Evolutionary conservation across 2,329 filamentous ascomycete genomes (phyloP).

Genomic region (Penicillium decumbens): DNA sequence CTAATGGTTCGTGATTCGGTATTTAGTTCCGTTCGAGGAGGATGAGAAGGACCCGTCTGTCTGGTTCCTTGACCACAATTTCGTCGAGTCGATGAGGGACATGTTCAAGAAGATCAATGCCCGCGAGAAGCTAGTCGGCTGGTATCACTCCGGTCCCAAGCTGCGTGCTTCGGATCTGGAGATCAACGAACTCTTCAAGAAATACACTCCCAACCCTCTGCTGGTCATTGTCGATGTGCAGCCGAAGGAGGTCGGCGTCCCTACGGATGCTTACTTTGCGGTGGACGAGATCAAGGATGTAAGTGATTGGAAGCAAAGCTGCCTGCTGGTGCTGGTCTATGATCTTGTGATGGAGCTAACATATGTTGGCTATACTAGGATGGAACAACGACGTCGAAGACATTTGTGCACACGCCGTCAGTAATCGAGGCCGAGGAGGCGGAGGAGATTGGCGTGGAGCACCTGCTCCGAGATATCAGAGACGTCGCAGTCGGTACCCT

Average conservation of each 20-base stretch:
- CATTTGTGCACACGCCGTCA: conserved; percentile 96
- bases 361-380: conserved; percentile 55
- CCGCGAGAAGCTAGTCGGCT: conserved; percentile 96
- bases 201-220: conserved; percentile 93
- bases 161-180: conserved; percentile 92
- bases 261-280: conserved; percentile 97
- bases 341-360: conserved; percentile 3
- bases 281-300: conserved; percentile 99
- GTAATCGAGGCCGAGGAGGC: conserved; percentile 99
- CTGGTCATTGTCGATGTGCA: conserved; percentile 98
- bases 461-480: conserved; percentile 93
- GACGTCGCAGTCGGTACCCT: conserved; percentile 96
- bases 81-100: conserved; percentile 98
- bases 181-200: conserved; percentile 99
- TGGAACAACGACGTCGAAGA: conserved; percentile 92
- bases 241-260: conserved; percentile 94
- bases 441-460: conserved; percentile 97
- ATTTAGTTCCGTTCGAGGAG: conserved; percentile 90
- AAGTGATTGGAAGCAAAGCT: conserved; percentile 35
- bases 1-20: conserved; percentile 18
- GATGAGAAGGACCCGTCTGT: conserved; percentile 98
- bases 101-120: conserved; percentile 99
- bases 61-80: conserved; percentile 99
- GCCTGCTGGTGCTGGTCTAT: background rate
- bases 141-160: conserved; percentile 98